phyloP scores from a whole-genome alignment of 257 asterid species.

The Solanum clarkiae region DNA sequence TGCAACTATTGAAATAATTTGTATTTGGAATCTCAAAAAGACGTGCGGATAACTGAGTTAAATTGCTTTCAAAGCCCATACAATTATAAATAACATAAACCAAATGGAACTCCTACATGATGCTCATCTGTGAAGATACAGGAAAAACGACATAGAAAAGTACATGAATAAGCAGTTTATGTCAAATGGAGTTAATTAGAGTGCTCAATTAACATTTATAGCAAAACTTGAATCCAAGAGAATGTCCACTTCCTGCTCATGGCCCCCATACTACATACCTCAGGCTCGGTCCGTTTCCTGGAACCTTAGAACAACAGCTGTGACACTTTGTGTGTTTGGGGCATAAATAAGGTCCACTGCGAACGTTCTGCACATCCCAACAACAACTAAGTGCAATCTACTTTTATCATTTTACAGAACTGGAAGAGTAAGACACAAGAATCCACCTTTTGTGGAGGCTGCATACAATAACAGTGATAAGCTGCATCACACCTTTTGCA shows the following conservation, averaged over 20 bases:
- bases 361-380: conserved; percentile 53
- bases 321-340: conserved; percentile 95
- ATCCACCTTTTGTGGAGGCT: conserved; percentile 95
- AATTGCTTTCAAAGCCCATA: neutral
- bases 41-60: neutral
- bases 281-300: conserved; percentile 91
- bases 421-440: neutral
- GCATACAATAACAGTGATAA: conserved; percentile 89
- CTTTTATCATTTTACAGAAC: neutral
- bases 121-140: neutral
- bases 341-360: conserved; percentile 92
- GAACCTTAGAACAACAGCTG: conserved; percentile 85
- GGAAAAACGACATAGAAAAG: neutral
- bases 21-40: neutral
- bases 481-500: conserved; percentile 98
- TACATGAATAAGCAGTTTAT: neutral
- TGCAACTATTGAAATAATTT: neutral
- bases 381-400: conserved; percentile 1
- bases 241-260: neutral
- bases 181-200: neutral
- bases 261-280: conserved; percentile 40
- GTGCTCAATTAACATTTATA: neutral
- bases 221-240: neutral
- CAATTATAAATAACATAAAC: neutral
- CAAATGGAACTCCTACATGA: neutral